Conservation (phyloP, 1,284 basidiomycete species). For the Rhodotorula sp. region DNA sequence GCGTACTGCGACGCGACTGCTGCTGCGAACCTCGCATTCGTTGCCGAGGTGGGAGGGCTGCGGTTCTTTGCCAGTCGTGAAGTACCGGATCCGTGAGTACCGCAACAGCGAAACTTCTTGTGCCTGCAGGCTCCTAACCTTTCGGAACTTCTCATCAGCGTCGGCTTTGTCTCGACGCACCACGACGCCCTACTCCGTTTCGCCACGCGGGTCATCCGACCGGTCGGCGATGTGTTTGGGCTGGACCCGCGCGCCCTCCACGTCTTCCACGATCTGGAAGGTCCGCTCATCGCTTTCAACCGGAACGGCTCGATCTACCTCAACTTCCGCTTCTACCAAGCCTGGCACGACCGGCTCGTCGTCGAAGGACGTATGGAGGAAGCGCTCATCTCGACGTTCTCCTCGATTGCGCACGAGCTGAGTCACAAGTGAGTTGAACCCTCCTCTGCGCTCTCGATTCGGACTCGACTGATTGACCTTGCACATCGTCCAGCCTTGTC, state of each 20-base stretch:
- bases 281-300: constrained; percentile 90
- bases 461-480: neutral
- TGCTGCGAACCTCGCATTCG: constrained; percentile 49
- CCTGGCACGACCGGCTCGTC: constrained; percentile 70
- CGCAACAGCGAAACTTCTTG: too few relatives aligned
- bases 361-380: constrained; percentile 59
- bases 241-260: constrained; percentile 65
- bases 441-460: neutral
- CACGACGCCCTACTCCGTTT: constrained; percentile 47
- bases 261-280: constrained; percentile 79
- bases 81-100: constrained; percentile 22
- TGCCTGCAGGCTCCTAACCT: neutral
- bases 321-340: constrained; percentile 58
- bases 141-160: constrained; percentile 28
- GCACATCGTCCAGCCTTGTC: constrained; percentile 54
- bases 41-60: constrained; percentile 49
- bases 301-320: constrained; percentile 83
- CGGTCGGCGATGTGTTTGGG: constrained; percentile 48
- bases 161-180: constrained; percentile 45
- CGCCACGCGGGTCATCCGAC: constrained; percentile 47
- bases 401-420: constrained; percentile 85
- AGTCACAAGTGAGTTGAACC: constrained; percentile 32
- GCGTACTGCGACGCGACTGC: constrained; percentile 50
- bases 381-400: constrained; percentile 83
- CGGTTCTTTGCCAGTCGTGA: constrained; percentile 50